Evolutionary conservation across 305 asterid genomes (phyloP).

Genomic region (Rubia balearica): DNA sequence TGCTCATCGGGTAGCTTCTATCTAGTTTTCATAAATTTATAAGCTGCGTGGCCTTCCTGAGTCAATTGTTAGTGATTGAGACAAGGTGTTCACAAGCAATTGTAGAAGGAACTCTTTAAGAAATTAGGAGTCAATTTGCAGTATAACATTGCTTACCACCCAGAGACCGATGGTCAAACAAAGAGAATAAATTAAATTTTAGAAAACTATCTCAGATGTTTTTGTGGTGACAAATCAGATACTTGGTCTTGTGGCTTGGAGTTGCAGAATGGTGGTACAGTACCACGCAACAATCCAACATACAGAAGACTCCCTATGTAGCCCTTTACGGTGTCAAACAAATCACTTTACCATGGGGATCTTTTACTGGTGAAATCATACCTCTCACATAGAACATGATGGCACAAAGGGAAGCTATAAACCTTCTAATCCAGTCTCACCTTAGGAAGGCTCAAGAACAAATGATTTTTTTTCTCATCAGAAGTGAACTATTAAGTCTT

Average conservation of each 20-base stretch:
- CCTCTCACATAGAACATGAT: neutral
- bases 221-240: neutral
- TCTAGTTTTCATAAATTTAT: neutral
- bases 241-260: neutral
- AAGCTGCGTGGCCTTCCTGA: neutral
- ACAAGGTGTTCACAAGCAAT: neutral
- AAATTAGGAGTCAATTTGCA: neutral
- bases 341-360: neutral
- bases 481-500: neutral
- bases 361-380: neutral
- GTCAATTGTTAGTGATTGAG: neutral
- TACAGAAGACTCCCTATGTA: neutral
- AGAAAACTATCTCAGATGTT: neutral
- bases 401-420: neutral
- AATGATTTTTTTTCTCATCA: neutral
- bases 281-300: neutral
- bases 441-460: neutral
- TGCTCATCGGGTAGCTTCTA: neutral
- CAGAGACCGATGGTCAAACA: neutral
- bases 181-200: neutral
- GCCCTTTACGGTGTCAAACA: neutral
- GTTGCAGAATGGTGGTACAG: neutral
- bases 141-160: neutral
- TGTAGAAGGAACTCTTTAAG: neutral
- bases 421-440: neutral